A percentile compares a stretch with the other conserved stretches of the same genome.
These are phyloP conservation scores for Pichia insulana DNA, from an alignment of 805 yeast species.

Conservation along the genomic window DNA sequence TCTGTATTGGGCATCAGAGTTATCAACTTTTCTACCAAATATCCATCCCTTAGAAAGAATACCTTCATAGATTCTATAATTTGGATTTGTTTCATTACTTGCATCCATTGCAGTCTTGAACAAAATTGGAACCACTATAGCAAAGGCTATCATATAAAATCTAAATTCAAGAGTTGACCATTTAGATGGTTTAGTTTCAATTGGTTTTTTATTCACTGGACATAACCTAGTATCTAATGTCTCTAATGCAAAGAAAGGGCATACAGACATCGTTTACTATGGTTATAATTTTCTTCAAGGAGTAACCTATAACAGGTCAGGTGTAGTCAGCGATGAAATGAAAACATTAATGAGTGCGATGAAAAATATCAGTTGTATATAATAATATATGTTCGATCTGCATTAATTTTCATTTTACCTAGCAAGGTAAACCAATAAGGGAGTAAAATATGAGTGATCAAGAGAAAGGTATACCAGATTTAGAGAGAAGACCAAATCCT, in stretches of 20 bases:
- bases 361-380: no score
- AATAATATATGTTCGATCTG: no score
- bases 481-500: conserved; percentile 64
- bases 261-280: conserved; percentile 6
- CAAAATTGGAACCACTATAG: conserved; percentile 74
- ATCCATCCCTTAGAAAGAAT: conserved; percentile 79
- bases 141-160: conserved; percentile 55
- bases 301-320: no score
- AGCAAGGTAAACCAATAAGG: not conserved
- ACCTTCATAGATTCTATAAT: conserved; percentile 54
- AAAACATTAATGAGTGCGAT: no score
- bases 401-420: no score
- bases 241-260: conserved; percentile 32
- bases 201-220: conserved; percentile 30
- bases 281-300: not conserved
- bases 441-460: not conserved
- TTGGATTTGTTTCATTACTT: conserved; percentile 64
- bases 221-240: conserved; percentile 42
- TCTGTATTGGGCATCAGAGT: conserved; percentile 82
- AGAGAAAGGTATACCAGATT: conserved; percentile 15
- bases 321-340: no score
- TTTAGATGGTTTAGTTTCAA: conserved; percentile 34
- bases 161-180: conserved; percentile 77
- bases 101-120: conserved; percentile 74
- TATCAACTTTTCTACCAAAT: conserved; percentile 83